A percentile compares a stretch with the other conserved stretches of the same genome.
Conservation (phyloP, 129 eudicot species). For the Escallonia herrerae region DNA sequence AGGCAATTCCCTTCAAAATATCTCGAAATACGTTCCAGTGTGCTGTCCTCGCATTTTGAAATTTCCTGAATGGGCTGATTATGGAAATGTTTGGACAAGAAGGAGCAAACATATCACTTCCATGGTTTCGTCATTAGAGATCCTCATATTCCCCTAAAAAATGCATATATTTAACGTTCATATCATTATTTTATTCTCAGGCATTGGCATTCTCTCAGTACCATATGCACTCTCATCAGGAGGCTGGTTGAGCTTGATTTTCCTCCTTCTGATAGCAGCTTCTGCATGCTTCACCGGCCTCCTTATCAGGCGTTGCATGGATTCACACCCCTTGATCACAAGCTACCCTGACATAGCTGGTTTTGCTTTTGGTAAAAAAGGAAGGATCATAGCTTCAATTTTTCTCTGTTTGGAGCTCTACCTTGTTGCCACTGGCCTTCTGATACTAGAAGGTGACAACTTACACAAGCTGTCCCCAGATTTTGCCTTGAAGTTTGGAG, state of each 20-base stretch:
- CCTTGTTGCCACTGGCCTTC: slow-evolving; percentile 22
- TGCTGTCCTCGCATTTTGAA: too few species aligned
- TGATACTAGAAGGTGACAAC: slow-evolving; percentile 27
- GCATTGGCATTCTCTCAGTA: slow-evolving; percentile 21
- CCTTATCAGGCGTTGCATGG: slow-evolving; percentile 21
- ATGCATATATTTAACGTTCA: too few species aligned
- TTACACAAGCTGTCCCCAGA: slow-evolving; percentile 22
- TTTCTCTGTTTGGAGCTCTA: slow-evolving; percentile 17
- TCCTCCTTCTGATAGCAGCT: slow-evolving; percentile 14
- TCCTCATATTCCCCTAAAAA: too few species aligned
- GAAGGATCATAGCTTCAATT: slow-evolving; percentile 18
- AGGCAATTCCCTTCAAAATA: too few species aligned
- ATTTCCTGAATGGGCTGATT: too few species aligned
- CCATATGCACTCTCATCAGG: slow-evolving; percentile 31
- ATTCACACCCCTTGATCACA: slow-evolving; percentile 19
- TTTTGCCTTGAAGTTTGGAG: slow-evolving; percentile 17
- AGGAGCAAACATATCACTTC: too few species aligned
- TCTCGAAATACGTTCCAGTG: too few species aligned
- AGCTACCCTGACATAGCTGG: slow-evolving; percentile 28
- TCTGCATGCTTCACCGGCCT: slow-evolving; percentile 21
- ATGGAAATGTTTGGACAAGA: too few species aligned
- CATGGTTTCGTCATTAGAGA: too few species aligned
- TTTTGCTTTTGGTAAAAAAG: slow-evolving; percentile 28
- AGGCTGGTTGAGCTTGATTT: slow-evolving; percentile 24
- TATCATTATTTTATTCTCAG: slow-evolving; percentile 1